Evolutionary conservation across 495 filamentous ascomycete species (phyloP).

Genomic region (Neurospora sp.): DNA sequence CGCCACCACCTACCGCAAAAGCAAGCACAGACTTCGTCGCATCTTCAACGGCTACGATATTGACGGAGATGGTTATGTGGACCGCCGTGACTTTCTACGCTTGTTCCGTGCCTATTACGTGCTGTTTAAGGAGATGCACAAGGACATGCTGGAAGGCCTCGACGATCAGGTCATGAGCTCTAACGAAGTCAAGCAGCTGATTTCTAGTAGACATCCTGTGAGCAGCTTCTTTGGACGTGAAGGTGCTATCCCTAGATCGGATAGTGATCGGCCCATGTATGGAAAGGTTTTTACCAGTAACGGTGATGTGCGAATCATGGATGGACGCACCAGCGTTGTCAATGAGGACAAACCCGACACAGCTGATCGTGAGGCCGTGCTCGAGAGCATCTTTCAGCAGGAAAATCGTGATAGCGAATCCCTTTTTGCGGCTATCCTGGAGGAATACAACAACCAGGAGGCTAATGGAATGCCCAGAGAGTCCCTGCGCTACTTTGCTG

Average conservation of each 20-base stretch:
- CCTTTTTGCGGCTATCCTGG: slow-evolving; percentile 20
- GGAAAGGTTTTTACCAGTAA: slow-evolving; percentile 50
- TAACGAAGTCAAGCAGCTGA: slow-evolving; percentile 58
- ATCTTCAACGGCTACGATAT: slow-evolving; percentile 90
- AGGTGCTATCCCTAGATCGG: slow-evolving; percentile 50
- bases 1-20: slow-evolving; percentile 71
- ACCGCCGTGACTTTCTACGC: slow-evolving; percentile 79
- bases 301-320: slow-evolving; percentile 53
- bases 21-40: slow-evolving; percentile 60
- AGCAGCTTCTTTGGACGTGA: slow-evolving; percentile 59
- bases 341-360: slow-evolving; percentile 33
- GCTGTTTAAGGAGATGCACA: slow-evolving; percentile 72
- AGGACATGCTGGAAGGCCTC: slow-evolving; percentile 69
- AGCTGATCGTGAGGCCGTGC: slow-evolving; percentile 28
- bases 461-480: slow-evolving; percentile 1
- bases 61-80: slow-evolving; percentile 79
- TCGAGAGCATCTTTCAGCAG: slow-evolving; percentile 28
- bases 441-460: background rate
- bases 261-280: slow-evolving; percentile 46
- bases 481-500: slow-evolving; percentile 25
- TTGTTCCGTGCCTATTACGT: slow-evolving; percentile 88
- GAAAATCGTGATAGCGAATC: slow-evolving; percentile 17
- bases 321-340: slow-evolving; percentile 31
- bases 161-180: slow-evolving; percentile 72
- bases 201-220: slow-evolving; percentile 66